Evolutionary conservation across 2,329 filamentous ascomycete genomes (phyloP), one percentile per base, ranked within the genome.

Genomic region (Cordyceps cateniannulata): DNA sequence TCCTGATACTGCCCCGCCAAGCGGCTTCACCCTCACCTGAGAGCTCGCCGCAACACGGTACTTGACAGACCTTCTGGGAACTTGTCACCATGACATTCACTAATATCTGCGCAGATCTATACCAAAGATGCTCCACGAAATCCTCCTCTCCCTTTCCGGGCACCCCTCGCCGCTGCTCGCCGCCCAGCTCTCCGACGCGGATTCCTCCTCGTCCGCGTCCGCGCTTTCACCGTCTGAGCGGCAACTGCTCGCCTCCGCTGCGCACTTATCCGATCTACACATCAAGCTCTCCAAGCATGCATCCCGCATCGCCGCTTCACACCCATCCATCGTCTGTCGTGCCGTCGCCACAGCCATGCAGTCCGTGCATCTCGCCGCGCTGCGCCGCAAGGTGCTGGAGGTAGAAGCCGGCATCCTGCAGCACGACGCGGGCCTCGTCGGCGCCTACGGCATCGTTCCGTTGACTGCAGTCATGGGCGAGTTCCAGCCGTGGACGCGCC

Each of bases 71-170:
- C 29, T 22, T 5, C 22, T 3, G 29, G 1, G 7, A 5, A 40
- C 24, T 32, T 16, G 6, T n/a, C 1, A 24, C 22, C 6, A 14
- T 44, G 32, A 7, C 12, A 1, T 24, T 6, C 18, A 2, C 56
- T 59, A 24, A 59, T 4, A 14, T 8, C 8, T 1, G 14, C 5
- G 3, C 8, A 45, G 27, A 25, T 10, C 2, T 16, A 24, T 1
- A 14, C 12, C 2, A 18, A 52, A 66, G 66, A 99, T 99, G 95
- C 90, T 99, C 74, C 95, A 98, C 84, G 95, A 99, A 81, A 91
- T 99, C 78, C 86, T 98, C 75, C 88, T 99, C 75, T 93, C 93
- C 74, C 87, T 98, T 75, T 96, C 93, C 69, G 93, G 95, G 67
- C 91, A 98, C 77, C 89, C 90, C 65, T 97, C 93, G 65, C 89